Evolutionary conservation across 2,329 filamentous ascomycete genomes (phyloP), one percentile per base, ranked within the genome.

Genomic region (Acrocalymma vagum): DNA sequence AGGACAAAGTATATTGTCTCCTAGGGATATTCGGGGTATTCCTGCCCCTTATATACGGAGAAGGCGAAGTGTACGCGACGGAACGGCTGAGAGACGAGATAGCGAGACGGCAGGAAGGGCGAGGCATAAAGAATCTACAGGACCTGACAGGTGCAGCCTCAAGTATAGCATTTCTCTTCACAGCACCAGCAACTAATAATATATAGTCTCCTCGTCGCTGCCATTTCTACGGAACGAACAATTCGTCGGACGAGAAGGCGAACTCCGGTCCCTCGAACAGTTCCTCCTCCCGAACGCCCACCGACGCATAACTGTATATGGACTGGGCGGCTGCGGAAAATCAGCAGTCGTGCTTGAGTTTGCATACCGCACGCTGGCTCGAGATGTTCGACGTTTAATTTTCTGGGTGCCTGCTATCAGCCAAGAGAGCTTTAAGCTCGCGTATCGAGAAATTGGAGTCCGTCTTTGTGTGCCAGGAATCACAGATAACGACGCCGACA

Each of bases 291-390:
- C 7, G 7, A 29, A 38, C 21, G 23, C 26, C 25, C 26, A 38
- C 35, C 20, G 20, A 22, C 21, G 20, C 13, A 36, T 31, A 29
- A 32, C 16, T 9, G 21, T 32, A 32, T 32, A 32, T 21, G 16
- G 29, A 32, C 29, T 32, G 15, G 29, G 29, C 9, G 29, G 29
- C 20, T 25, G 17, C 11, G 35, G 40, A 8, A 44, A 44, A 37
- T 39, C 35, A 30, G 18, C 17, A 27, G 13, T 44, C 15, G 35
- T 29, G 9, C 31, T 74, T 23, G 58, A 69, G 14, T 61, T 68
- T 14, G 61, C 62, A 5, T 75, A 70, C 73, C 10, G 72, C 61
- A 1, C 30, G 40, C 11, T 8, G 36, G 23, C 53, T 72, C 2
- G 28, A 51, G 0, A 15, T 72, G 0, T 13, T 11, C 15, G 33